phyloP scores from a whole-genome alignment of 2,329 filamentous ascomycete species.

The Mycosphaerella arachidis region DNA sequence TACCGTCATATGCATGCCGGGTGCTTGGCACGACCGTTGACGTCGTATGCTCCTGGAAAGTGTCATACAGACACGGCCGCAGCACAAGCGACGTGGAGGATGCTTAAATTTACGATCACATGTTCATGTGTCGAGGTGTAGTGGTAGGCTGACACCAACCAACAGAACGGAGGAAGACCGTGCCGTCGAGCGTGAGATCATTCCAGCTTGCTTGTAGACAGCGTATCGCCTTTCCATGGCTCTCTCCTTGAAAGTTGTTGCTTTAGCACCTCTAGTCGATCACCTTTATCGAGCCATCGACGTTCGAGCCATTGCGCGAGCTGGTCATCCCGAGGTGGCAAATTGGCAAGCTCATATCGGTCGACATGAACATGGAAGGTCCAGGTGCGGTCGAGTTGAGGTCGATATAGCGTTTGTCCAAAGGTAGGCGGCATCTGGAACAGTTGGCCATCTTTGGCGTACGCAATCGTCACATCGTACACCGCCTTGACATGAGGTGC shows the following conservation, averaged over 20 bases:
- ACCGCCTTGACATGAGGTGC: constrained; percentile 34
- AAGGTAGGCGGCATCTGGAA: constrained; percentile 35
- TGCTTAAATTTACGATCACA: not conserved
- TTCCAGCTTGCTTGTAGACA: not conserved
- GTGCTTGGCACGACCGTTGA: too few species aligned
- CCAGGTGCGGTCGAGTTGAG: constrained; percentile 25
- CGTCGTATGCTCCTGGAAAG: too few species aligned
- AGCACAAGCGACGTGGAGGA: not conserved
- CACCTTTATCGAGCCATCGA: constrained; percentile 36
- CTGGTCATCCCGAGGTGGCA: constrained; percentile 30
- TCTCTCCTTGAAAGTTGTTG: constrained; percentile 12
- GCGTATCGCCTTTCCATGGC: constrained; percentile 9
- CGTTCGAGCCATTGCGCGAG: constrained; percentile 34
- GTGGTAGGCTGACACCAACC: not conserved
- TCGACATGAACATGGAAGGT: constrained; percentile 34
- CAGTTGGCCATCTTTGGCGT: constrained; percentile 23
- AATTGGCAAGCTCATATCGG: constrained; percentile 25
- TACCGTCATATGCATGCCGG: too few species aligned
- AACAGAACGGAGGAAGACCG: not conserved
- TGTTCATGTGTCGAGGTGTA: not conserved
- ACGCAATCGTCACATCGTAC: constrained; percentile 39
- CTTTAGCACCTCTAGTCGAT: constrained; percentile 29
- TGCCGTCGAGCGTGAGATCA: not conserved
- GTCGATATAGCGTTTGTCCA: constrained; percentile 27
- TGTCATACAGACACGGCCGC: not conserved